phyloP scores from a whole-genome alignment of 495 filamentous ascomycete genomes.

The Penicillium coffeae region DNA sequence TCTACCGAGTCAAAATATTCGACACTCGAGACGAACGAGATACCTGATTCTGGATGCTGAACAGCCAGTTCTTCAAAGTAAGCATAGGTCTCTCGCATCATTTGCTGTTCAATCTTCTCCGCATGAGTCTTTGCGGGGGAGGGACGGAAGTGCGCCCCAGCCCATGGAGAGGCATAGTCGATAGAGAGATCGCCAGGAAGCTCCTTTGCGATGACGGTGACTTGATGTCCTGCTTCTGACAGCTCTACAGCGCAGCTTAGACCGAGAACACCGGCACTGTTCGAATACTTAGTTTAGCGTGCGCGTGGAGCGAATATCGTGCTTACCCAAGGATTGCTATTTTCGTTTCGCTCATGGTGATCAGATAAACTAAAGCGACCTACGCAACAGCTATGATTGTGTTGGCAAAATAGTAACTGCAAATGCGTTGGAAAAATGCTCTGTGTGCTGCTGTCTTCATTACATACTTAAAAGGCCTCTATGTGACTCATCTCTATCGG shows the following conservation, averaged over 20 bases:
- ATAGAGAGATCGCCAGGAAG: neutral
- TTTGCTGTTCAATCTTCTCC: constrained; percentile 2
- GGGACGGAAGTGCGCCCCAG: constrained; percentile 49
- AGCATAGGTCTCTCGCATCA: constrained; percentile 13
- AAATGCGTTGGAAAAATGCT: too few relatives aligned
- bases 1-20: constrained; percentile 16
- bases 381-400: too few relatives aligned
- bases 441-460: too few relatives aligned
- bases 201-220: neutral
- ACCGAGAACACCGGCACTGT: neutral
- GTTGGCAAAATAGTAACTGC: too few relatives aligned
- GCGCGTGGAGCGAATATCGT: neutral
- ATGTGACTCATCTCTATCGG: neutral
- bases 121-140: constrained; percentile 18
- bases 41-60: constrained; percentile 7
- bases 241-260: neutral
- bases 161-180: constrained; percentile 51
- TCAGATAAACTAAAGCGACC: too few relatives aligned
- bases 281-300: neutral
- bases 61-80: constrained; percentile 5
- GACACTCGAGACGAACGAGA: constrained; percentile 6
- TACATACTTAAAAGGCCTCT: neutral
- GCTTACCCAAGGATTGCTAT: neutral
- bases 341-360: neutral
- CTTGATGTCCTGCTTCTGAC: neutral